phyloP scores from a whole-genome alignment of 805 yeast species.

The Zygotorulaspora sp. region DNA sequence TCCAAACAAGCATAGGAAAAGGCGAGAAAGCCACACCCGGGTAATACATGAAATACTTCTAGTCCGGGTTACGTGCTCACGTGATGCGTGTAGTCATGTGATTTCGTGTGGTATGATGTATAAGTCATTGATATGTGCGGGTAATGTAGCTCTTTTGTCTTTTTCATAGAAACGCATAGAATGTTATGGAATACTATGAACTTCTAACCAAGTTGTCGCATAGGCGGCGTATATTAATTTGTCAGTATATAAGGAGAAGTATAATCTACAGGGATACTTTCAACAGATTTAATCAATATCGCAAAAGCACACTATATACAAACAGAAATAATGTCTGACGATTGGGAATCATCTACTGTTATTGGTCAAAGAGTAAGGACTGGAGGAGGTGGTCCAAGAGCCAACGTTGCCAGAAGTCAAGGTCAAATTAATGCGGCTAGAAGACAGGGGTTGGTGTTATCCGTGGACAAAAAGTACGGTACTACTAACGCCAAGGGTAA shows the following conservation, averaged over 20 bases:
- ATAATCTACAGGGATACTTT: too few relatives aligned
- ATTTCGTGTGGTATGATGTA: too few relatives aligned
- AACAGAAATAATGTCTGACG: slow-evolving; percentile 42
- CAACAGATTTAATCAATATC: too few relatives aligned
- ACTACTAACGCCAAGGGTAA: slow-evolving; percentile 57
- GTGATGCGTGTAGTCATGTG: too few relatives aligned
- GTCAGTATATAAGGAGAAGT: slow-evolving; percentile 9
- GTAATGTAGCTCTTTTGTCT: too few relatives aligned
- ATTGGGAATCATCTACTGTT: slow-evolving; percentile 84
- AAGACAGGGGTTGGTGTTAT: slow-evolving; percentile 81
- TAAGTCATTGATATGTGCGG: too few relatives aligned
- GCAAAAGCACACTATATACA: too few relatives aligned
- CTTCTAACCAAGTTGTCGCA: background rate
- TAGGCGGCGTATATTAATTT: background rate
- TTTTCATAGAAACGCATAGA: too few relatives aligned
- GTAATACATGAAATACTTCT: background rate
- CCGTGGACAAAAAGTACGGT: slow-evolving; percentile 91
- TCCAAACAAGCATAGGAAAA: too few relatives aligned
- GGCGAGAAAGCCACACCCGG: background rate
- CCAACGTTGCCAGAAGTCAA: slow-evolving; percentile 71
- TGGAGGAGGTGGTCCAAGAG: slow-evolving; percentile 86
- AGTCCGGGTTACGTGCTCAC: background rate
- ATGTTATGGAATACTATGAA: slow-evolving; percentile 6
- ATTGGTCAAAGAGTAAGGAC: slow-evolving; percentile 86
- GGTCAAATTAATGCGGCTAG: slow-evolving; percentile 88